Base-by-base conservation (phyloP, 805 yeast genomes). In the Cyberlindnera mississippiensis region DNA sequence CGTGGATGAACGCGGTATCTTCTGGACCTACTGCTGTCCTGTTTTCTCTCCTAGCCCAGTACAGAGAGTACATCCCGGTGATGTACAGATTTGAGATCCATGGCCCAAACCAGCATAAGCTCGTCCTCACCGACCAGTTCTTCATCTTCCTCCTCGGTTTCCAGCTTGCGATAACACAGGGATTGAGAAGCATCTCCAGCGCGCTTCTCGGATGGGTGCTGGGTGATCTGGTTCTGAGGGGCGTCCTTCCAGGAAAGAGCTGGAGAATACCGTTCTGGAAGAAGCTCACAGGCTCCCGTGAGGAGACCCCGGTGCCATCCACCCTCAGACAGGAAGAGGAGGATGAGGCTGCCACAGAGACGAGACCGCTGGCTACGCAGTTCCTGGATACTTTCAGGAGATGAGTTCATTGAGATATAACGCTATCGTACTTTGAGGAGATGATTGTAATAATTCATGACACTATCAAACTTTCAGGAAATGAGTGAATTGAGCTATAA, bases 321-420 rank as follows among this genome's bases (percentile, higher is more conserved):
- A 26, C 9, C 18, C 9, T 33, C 20, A 33, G 33, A 19, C 37
- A 41, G 32, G 38, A 44, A 16, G 55, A 49, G 4, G 62, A 53
- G 22, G 52, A 51, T 4, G 51, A 48, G 8, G 51, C 49, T 14
- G 50, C 52, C 16, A 44, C 54, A 3, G 62, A 58, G 36, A 58
- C 61, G 3, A 56, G 78, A 46, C 76, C 78, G 2, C 57, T 73
- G 42, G 67, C 76, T 5, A 63, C 69, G 20, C 76, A 72, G 50
- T 69, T 73, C 40, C 51, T 73, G 33, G 75, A 73, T 55, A 67
- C 73, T 2, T 72, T 73, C 42, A 61, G 73, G 52, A 57, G 68
- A 13, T 67, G 49, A 48, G 9, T n/a, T 7, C 19, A 27, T 27
- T 27, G 6, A 12, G 11, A 24, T 24, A 11, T 8, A 11, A 24